Conservation (phyloP, 208 protist genomes). For the Crithidia thermophila region DNA sequence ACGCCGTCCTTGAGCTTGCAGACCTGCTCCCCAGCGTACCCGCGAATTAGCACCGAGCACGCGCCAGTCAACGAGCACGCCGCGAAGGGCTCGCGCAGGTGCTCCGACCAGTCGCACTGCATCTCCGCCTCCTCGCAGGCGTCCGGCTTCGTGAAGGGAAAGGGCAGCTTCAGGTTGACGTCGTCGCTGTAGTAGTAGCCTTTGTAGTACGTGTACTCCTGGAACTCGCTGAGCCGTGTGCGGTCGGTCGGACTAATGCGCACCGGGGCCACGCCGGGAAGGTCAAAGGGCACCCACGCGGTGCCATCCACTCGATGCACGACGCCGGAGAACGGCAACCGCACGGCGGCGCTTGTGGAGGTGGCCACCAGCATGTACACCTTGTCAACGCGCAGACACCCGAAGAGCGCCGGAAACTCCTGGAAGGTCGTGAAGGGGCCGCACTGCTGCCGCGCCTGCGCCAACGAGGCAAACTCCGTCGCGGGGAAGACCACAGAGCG, state of each 20-base stretch:
- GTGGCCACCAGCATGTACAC: constrained; percentile 84
- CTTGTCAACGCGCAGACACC: constrained; percentile 68
- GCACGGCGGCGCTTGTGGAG: constrained; percentile 34
- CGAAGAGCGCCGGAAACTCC: constrained; percentile 78
- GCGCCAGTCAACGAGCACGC: constrained; percentile 33
- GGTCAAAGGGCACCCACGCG: constrained; percentile 71
- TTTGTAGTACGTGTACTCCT: constrained; percentile 59
- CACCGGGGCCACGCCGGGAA: constrained; percentile 63
- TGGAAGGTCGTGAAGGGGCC: constrained; percentile 66
- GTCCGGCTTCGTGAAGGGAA: constrained; percentile 60
- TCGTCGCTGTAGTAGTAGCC: constrained; percentile 90
- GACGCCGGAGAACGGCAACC: constrained; percentile 53
- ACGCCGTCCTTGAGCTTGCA: constrained; percentile 42
- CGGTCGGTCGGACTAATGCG: constrained; percentile 51
- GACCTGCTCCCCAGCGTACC: constrained; percentile 63
- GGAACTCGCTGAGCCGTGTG: constrained; percentile 71
- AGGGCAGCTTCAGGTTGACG: constrained; percentile 66
- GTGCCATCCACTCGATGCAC: constrained; percentile 71
- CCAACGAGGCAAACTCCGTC: constrained; percentile 66
- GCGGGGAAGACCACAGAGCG: constrained; percentile 48
- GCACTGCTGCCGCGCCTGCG: constrained; percentile 45
- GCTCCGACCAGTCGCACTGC: constrained; percentile 77
- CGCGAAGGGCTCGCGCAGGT: constrained; percentile 60
- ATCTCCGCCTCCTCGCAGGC: constrained; percentile 39
- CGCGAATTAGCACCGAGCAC: constrained; percentile 76